These are phyloP conservation scores for Leucocoprinus birnbaumii DNA, from an alignment of 768 basidiomycete genomes.

Conservation along the genomic window DNA sequence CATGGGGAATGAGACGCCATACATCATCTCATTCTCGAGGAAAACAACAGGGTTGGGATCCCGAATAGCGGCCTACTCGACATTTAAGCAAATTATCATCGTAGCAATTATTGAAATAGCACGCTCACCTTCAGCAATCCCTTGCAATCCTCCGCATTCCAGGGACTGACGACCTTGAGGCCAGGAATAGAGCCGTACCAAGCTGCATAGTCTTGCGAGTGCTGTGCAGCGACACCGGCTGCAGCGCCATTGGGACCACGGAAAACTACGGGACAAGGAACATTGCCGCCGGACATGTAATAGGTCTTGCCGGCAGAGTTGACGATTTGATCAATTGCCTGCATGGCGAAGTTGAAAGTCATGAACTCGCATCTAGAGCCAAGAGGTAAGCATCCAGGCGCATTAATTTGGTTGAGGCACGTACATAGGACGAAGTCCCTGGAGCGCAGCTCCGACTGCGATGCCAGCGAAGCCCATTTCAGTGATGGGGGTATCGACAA, in stretches of 20 bases:
- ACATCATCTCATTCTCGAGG: constrained; percentile 99
- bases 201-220: constrained; percentile 95
- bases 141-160: constrained; percentile 99
- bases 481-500: constrained; percentile 95
- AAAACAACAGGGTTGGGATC: constrained; percentile 99
- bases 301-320: constrained; percentile 99
- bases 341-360: constrained; percentile 99
- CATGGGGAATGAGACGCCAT: constrained; percentile 97
- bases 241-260: constrained; percentile 99
- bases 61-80: constrained; percentile 81
- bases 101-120: not conserved
- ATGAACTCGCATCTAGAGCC: constrained; percentile 91
- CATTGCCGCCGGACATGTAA: constrained; percentile 99
- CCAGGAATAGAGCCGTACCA: constrained; percentile 95
- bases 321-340: constrained; percentile 99
- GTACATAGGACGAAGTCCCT: constrained; percentile 91
- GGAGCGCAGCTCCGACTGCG: constrained; percentile 90
- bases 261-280: constrained; percentile 98
- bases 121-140: constrained; percentile 85
- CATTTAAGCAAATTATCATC: constrained; percentile 1
- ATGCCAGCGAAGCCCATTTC: constrained; percentile 99
- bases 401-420: constrained; percentile 21
- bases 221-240: constrained; percentile 93
- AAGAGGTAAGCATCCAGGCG: constrained; percentile 13
- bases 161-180: constrained; percentile 96